Conservation (phyloP, 352 stramenopile genomes). For the Blastocystis sp. region DNA sequence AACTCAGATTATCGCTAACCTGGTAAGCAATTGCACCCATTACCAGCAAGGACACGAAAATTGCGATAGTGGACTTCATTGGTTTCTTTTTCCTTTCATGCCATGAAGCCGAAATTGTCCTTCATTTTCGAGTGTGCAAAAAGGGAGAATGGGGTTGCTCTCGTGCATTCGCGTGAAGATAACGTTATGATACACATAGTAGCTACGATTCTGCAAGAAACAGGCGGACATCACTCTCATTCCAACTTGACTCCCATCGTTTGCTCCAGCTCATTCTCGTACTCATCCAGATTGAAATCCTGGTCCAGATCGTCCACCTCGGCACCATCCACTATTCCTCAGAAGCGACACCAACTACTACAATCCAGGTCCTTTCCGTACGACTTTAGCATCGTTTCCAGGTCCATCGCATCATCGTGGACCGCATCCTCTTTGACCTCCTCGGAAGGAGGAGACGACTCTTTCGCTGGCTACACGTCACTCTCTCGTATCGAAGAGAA, state of each 20-base stretch:
- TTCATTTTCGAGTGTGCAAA: not conserved
- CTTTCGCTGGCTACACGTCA: not conserved
- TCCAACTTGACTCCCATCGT: not conserved
- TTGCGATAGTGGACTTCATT: not conserved
- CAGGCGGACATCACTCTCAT: not conserved
- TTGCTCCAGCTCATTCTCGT: constrained; percentile 35
- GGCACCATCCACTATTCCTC: constrained; percentile 34
- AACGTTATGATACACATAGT: too few relatives aligned
- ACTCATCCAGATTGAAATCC: constrained; percentile 67
- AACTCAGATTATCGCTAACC: not conserved
- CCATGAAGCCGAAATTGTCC: not conserved
- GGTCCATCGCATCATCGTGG: constrained; percentile 19
- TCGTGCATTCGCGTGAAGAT: not conserved
- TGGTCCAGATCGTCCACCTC: not conserved
- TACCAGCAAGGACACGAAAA: not conserved
- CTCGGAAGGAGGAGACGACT: too few relatives aligned
- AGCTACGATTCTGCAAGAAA: too few relatives aligned
- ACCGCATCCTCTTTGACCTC: not conserved
- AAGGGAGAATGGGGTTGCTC: not conserved
- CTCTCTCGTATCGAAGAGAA: not conserved
- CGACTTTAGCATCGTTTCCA: constrained; percentile 43
- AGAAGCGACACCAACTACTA: not conserved
- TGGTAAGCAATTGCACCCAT: not conserved
- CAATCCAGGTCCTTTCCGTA: constrained; percentile 37
- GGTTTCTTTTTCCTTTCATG: not conserved